Evolutionary conservation across 768 basidiomycete genomes (phyloP), one percentile per base, ranked within the genome.

Genomic region (Chlorophyllum brunneum): DNA sequence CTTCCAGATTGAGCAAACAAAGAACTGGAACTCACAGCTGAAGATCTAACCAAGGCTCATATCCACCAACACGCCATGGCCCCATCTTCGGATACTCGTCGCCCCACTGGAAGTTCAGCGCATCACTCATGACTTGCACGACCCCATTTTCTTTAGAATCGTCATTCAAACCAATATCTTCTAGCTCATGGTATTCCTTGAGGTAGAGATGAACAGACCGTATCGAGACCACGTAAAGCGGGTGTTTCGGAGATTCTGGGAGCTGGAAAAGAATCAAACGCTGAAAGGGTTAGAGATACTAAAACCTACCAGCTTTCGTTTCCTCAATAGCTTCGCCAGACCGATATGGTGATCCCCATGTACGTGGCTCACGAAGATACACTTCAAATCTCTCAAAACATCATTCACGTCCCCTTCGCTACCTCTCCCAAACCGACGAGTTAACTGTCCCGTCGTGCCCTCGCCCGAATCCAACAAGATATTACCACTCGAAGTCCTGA

Each of bases 271-370:
- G 24, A n/a, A n/a, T n/a, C n/a, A 27, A 13, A 36, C 30, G 39
- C 20, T 20, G 6, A 23, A 31, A 33, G 48, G 18, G 8, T 3
- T 26, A 33, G 2, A 9, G 7, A 27, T 16, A 20, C 18, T 10
- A 49, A 23, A 20, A 56, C 62, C 10, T 54, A 92, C 95, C 68
- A 73, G 70, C 47, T 75, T 77, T 49, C 95, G 78, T 70, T 85
- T 80, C 0, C 80, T 72, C 15, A 98, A 72, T 6, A 98, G 70
- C 53, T 83, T 81, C 0, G 84, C 76, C 29, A 95, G 65, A 6
- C 95, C 95, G 34, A 87, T 78, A 63, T 97, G 95, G 65, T 98
- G 95, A 62, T 98, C 95, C 0, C 79, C 95, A 61, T 97, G 95
- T 58, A 88, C 79, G 64, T 98, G 95, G 55, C 89, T 92, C 54